phyloP scores from a whole-genome alignment of 176 grass and related monocot species.

The Ananas comosus region DNA sequence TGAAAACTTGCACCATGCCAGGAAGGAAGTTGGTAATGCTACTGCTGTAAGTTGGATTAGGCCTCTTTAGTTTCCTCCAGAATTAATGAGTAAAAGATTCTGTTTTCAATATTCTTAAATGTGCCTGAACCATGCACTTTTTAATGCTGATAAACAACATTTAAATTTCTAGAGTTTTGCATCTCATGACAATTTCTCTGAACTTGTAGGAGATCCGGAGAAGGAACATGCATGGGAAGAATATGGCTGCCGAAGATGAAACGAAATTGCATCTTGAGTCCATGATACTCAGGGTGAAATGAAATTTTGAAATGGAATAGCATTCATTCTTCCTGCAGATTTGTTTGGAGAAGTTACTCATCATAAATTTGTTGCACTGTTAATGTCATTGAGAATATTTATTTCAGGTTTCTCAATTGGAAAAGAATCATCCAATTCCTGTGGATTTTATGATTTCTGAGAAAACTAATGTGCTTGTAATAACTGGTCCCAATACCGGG shows the following conservation, averaged over 20 bases:
- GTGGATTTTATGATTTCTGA: constrained; percentile 67
- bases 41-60: constrained; percentile 37
- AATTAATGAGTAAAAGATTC: neutral
- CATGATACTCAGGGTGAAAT: constrained; percentile 57
- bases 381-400: neutral
- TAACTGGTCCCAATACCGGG: constrained; percentile 78
- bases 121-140: neutral
- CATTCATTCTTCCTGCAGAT: neutral
- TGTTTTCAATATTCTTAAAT: constrained; percentile 1
- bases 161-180: no score
- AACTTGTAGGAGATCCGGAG: constrained; percentile 54
- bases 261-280: constrained; percentile 28
- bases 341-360: constrained; percentile 21
- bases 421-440: constrained; percentile 43
- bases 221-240: constrained; percentile 59
- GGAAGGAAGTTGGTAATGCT: constrained; percentile 50
- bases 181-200: neutral
- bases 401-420: constrained; percentile 50
- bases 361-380: neutral
- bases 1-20: constrained; percentile 41
- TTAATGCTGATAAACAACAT: no score
- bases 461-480: constrained; percentile 64
- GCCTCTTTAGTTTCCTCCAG: constrained; percentile 4
- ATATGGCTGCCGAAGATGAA: constrained; percentile 36
- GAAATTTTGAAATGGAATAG: constrained; percentile 2